These are phyloP conservation scores for Ustilago vetiveriae DNA, from an alignment of 1,284 basidiomycete species.

Conservation along the genomic window DNA sequence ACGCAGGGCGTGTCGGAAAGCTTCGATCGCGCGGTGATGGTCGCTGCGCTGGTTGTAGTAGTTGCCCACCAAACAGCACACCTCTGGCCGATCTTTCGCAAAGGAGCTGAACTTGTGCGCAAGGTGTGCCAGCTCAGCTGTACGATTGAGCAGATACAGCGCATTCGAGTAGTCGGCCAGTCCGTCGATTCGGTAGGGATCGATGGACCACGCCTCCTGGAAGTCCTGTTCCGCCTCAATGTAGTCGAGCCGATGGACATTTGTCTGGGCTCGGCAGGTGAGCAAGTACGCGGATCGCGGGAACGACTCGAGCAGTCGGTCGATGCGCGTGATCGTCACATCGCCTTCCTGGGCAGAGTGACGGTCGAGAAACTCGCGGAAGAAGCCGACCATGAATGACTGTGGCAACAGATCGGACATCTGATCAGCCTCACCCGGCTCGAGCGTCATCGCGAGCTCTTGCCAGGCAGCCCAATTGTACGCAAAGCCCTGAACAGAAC, in stretches of 20 bases:
- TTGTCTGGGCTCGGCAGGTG: slow-evolving; percentile 65
- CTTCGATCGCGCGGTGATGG: slow-evolving; percentile 94
- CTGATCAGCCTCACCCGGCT: slow-evolving; percentile 41
- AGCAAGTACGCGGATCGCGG: slow-evolving; percentile 85
- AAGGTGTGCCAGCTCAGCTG: slow-evolving; percentile 85
- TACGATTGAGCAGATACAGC: slow-evolving; percentile 91
- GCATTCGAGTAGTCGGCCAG: slow-evolving; percentile 97
- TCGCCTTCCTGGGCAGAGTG: slow-evolving; percentile 73
- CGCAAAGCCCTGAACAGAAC: slow-evolving; percentile 81
- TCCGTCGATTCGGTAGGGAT: slow-evolving; percentile 91
- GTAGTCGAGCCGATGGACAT: slow-evolving; percentile 47
- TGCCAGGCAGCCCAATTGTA: slow-evolving; percentile 97
- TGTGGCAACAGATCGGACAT: slow-evolving; percentile 75
- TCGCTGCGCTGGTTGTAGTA: slow-evolving; percentile 92
- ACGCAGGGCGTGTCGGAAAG: slow-evolving; percentile 91
- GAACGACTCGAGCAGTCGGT: slow-evolving; percentile 78
- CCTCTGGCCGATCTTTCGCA: slow-evolving; percentile 69
- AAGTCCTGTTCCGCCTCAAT: slow-evolving; percentile 61
- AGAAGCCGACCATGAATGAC: slow-evolving; percentile 80
- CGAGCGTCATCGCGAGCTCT: slow-evolving; percentile 60
- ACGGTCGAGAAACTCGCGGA: slow-evolving; percentile 87
- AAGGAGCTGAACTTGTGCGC: slow-evolving; percentile 73
- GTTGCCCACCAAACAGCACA: slow-evolving; percentile 95
- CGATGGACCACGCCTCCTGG: slow-evolving; percentile 69
- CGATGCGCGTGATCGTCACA: slow-evolving; percentile 52